Conservation (phyloP, 2,329 filamentous ascomycete genomes). For the Aspergillus sp. region DNA sequence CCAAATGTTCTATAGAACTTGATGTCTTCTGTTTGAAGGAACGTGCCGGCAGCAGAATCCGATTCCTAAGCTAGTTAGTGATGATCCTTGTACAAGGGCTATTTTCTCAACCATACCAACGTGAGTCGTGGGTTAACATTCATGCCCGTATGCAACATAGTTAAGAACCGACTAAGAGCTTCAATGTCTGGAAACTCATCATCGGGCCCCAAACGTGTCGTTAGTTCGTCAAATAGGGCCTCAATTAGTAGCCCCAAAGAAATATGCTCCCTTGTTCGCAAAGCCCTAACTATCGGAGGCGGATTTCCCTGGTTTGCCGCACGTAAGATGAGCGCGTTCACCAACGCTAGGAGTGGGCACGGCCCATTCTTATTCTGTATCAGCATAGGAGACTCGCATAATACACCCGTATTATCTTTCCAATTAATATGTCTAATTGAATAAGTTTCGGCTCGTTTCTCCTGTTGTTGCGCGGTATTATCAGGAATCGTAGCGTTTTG, state of each 20-base stretch:
- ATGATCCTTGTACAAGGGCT: slow-evolving; percentile 27
- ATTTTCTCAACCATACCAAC: slow-evolving; percentile 41
- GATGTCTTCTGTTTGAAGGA: slow-evolving; percentile 86
- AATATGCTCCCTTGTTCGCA: slow-evolving; percentile 80
- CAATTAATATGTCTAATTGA: slow-evolving; percentile 90
- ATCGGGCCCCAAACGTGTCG: slow-evolving; percentile 69
- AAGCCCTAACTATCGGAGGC: slow-evolving; percentile 73
- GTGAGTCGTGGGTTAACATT: slow-evolving; percentile 94
- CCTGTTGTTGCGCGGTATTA: slow-evolving; percentile 35
- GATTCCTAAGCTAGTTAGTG: slow-evolving; percentile 39
- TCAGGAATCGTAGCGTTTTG: slow-evolving; percentile 22
- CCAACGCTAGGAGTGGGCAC: slow-evolving; percentile 86
- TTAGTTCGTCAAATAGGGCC: slow-evolving; percentile 89
- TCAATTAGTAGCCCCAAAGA: slow-evolving; percentile 82
- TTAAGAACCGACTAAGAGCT: slow-evolving; percentile 83
- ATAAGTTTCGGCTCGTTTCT: slow-evolving; percentile 72
- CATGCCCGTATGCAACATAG: slow-evolving; percentile 91
- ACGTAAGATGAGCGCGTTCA: slow-evolving; percentile 86
- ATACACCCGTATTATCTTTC: slow-evolving; percentile 66
- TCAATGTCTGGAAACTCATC: slow-evolving; percentile 78
- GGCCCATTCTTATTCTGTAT: slow-evolving; percentile 94
- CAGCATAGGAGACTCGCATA: slow-evolving; percentile 79
- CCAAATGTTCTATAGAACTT: slow-evolving; percentile 86
- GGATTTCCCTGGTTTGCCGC: slow-evolving; percentile 67
- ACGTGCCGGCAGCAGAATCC: slow-evolving; percentile 62